Conservation (phyloP, 2,329 filamentous ascomycete species). For the Microsporum audouinii region DNA sequence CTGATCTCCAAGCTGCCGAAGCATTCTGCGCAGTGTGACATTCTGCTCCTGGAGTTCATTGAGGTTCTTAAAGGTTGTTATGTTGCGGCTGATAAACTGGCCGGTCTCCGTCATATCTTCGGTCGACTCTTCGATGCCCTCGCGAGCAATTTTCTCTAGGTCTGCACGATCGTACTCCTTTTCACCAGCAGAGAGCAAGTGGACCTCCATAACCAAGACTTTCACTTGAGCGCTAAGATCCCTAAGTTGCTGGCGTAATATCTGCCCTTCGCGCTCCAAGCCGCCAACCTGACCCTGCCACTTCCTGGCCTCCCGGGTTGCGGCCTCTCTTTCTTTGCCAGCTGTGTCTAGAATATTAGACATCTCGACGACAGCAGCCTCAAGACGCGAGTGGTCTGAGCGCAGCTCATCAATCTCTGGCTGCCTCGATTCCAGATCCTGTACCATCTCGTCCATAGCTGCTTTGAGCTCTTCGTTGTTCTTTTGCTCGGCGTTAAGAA, state of each 20-base stretch:
- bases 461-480: slow-evolving; percentile 62
- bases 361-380: slow-evolving; percentile 70
- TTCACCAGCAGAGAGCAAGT: slow-evolving; percentile 64
- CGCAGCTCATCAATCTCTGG: slow-evolving; percentile 82
- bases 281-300: slow-evolving; percentile 61
- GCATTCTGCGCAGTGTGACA: slow-evolving; percentile 66
- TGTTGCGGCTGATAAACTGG: slow-evolving; percentile 73
- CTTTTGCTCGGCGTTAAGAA: slow-evolving; percentile 60
- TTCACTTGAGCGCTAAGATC: slow-evolving; percentile 86
- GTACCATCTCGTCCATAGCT: slow-evolving; percentile 75
- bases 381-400: slow-evolving; percentile 66
- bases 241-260: slow-evolving; percentile 74
- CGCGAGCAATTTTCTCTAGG: slow-evolving; percentile 64
- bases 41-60: slow-evolving; percentile 81
- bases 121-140: slow-evolving; percentile 60
- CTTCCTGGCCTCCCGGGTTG: slow-evolving; percentile 67
- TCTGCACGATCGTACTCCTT: slow-evolving; percentile 62
- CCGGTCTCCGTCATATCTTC: slow-evolving; percentile 74
- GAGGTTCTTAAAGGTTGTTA: slow-evolving; percentile 83
- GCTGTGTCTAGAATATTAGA: slow-evolving; percentile 74
- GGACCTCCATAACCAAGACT: slow-evolving; percentile 75
- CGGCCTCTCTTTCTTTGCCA: slow-evolving; percentile 65
- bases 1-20: slow-evolving; percentile 71
- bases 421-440: slow-evolving; percentile 70
- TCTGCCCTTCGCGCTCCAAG: slow-evolving; percentile 54